Evolutionary conservation across 2,329 filamentous ascomycete species (phyloP).

Genomic region (Hypoxylon sp.): DNA sequence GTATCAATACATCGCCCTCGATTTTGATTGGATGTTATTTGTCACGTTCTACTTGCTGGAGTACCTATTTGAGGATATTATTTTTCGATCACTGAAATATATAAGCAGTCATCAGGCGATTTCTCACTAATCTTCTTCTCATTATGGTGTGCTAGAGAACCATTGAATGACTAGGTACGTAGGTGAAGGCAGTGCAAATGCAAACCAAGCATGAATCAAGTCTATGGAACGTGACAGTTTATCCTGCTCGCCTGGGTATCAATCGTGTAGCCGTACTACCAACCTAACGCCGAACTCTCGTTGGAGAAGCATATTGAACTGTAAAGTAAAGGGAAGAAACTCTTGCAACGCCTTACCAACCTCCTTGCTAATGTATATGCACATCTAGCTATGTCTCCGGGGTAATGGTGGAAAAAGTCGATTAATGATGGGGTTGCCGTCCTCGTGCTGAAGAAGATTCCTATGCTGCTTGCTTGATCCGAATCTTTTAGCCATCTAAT

Average conservation of each 20-base stretch:
- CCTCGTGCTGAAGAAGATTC: neutral
- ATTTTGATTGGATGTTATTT: constrained; percentile 18
- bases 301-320: neutral
- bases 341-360: constrained; percentile 4
- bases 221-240: neutral
- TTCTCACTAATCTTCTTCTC: constrained; percentile 1
- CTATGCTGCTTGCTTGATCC: neutral
- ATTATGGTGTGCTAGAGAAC: neutral
- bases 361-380: neutral
- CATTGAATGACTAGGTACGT: neutral
- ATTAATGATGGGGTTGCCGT: neutral
- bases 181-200: neutral
- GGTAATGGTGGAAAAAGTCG: neutral
- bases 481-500: neutral
- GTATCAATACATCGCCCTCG: neutral
- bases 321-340: neutral
- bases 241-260: constrained; percentile 26
- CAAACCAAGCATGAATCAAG: neutral
- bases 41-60: constrained; percentile 28
- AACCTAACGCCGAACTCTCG: constrained; percentile 16
- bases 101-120: constrained; percentile 1
- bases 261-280: neutral
- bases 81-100: neutral
- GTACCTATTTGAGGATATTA: constrained; percentile 16
- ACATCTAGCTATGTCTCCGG: neutral